Base-by-base conservation (phyloP, 2,329 filamentous ascomycete genomes). In the Pleoardoris graminearum region DNA sequence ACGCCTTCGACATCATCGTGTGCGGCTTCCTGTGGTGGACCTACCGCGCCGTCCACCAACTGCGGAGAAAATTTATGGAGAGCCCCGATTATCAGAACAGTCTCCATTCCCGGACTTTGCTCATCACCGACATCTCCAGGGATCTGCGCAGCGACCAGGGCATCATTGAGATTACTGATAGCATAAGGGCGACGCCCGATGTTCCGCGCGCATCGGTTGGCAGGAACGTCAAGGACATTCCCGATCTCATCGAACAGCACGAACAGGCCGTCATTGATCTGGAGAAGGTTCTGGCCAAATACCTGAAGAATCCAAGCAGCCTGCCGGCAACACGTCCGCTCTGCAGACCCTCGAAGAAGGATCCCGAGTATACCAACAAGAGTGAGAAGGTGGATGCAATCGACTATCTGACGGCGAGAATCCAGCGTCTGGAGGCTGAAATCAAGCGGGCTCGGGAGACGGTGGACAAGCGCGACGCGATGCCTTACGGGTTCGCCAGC, bases 401-500 rank as follows among this genome's bases (percentile, higher is more conserved):
- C 66, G 90, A 96, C 57, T 97, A 96, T 66, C 80, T 96, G 48
- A 95, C 91, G 0, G 83, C 88, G 48, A 86, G 92, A 16, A 97
- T 99, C 67, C 85, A 86, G 61, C 82, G 87, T 42, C 80, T 99
- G 30, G 93, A 97, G 70, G 73, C 85, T 10, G 85, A 95, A 68
- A 91, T 99, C 74, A 90, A 89, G 67, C 85, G 94, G 57, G 88
- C 92, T 1, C 85, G 94, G 11, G 82, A 85, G 33, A 86, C 85
- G 1, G 86, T 99, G 7, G 93, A 97, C 74, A 91, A 87, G 71
- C 86, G 92, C 44, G 90, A 93, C 69, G 88, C 92, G 14, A 88
- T 96, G 82, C 82, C 90, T 0, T 99, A 92, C 68, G 94, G 94
- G 0, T 99, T 99, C 70, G 92, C 93, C 7, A 97, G 91, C 64